Evolutionary conservation across 148 eudicot species (phyloP), one percentile per base, ranked within the genome.

Genomic region (Nepenthes mirabilis): DNA sequence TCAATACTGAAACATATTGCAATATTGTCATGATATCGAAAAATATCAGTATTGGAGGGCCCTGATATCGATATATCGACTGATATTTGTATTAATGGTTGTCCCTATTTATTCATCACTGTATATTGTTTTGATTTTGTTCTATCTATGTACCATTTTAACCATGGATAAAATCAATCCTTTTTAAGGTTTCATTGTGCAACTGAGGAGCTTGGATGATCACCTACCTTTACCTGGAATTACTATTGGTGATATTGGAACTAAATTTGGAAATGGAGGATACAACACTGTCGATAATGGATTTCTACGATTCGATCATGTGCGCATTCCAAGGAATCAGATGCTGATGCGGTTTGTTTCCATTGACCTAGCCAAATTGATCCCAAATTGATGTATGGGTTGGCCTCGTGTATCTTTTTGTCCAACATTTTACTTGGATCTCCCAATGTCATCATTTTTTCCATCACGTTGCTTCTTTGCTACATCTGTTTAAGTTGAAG

Each of bases 201-300:
- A 93, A 69, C 61, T 93, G 56, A 78, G 99, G 72, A 86, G 89
- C 75, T 80, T 93, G 81, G 96, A 88, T 70, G 96, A 93, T 72
- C 99, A 93, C 69, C 63, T 62, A 9, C 96, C 99, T 71, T 83
- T 88, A 62, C 91, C 89, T 1, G 99, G 99, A 13, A 73, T 93
- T 52, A 88, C 91, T 47, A 66, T 93, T 72, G 99, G 95, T 72
- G 99, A 93, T 73, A 89, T 93, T 74, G 99, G 99, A 70, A 79
- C 78, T 82, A 93, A 93, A 76, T 93, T 93, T 70, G 99, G 99
- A 59, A 93, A 84, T 80, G 99, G 95, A 66, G 99, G 87, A 13
- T 93, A 93, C 70, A 93, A 93, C 70, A 82, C 91, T 33, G 86
- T 93, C 95, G 96, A 93, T 82, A 93, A 93, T 62, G 96, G 99